phyloP scores from a whole-genome alignment of 371 early-diverging fungal species.

The Mucor piriformis region DNA sequence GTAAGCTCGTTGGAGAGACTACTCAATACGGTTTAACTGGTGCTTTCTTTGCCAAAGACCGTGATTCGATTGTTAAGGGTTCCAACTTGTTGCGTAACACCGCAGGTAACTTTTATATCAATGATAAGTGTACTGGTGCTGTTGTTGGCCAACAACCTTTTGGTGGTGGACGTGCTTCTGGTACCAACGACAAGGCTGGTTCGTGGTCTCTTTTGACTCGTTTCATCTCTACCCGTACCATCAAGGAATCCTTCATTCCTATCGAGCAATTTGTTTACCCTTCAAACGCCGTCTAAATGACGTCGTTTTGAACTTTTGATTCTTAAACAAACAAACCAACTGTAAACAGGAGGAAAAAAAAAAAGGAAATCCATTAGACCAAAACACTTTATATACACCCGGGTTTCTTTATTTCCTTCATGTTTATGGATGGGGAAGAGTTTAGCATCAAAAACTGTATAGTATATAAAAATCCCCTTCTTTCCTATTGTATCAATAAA shows the following conservation, averaged over 20 bases:
- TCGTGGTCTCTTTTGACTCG: conserved; percentile 63
- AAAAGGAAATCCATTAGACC: background rate
- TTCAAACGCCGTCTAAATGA: conserved; percentile 70
- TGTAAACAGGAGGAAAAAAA: background rate
- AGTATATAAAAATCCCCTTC: conserved; percentile 1
- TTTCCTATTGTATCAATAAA: background rate
- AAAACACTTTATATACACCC: background rate
- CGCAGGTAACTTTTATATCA: conserved; percentile 98
- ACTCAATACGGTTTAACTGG: conserved; percentile 92
- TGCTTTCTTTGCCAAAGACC: conserved; percentile 87
- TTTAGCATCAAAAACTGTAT: background rate
- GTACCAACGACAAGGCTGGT: conserved; percentile 99
- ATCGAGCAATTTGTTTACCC: conserved; percentile 82
- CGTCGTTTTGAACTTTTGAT: background rate
- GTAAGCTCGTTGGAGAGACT: conserved; percentile 80
- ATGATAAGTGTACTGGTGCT: conserved; percentile 98
- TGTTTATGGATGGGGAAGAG: conserved; percentile 9
- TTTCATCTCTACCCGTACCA: conserved; percentile 92
- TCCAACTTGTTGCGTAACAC: conserved; percentile 83
- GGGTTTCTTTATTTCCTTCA: background rate
- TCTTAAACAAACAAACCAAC: background rate
- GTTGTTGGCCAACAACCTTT: conserved; percentile 98
- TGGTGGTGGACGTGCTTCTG: conserved; percentile 93
- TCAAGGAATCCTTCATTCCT: conserved; percentile 95
- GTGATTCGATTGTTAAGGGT: conserved; percentile 75